Evolutionary conservation across 352 stramenopile genomes (phyloP), one percentile per base, ranked within the genome.

Genomic region (Pythium sp.): DNA sequence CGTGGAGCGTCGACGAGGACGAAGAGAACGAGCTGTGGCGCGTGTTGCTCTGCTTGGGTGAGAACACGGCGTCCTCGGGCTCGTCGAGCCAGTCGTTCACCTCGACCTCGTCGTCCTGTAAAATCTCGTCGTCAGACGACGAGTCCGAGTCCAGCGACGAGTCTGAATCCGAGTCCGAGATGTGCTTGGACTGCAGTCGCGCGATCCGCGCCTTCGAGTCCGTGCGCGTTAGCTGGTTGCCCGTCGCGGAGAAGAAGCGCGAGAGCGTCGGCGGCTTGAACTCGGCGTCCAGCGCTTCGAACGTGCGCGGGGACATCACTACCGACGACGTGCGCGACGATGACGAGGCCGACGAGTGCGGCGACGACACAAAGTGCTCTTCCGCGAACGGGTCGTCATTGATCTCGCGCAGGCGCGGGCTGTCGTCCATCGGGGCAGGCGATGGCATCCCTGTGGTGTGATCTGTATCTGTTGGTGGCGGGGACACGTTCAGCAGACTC

Each of bases 31-130:
- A 91, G 57, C 68, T 80, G 63, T 89, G 38, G 65, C 72, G 63
- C 69, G 72, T 38, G 69, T 70, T 24, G 59, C 47, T 38, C 69
- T 74, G 60, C 53, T 77, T 78, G 36, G 82, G 82, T 15, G 85
- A 84, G 49, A 89, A 68, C 41, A 91, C 69, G 0, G 80, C 80
- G 62, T 90, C 81, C 28, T 91, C 78, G 0, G 80, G 79, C 38
- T 92, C 86, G 71, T 91, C 86, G 22, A 93, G 84, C 86, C 86
- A 93, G 70, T 93, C 86, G 61, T 76, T 87, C 15, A 93, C 74
- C 56, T 82, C 71, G 3, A 89, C 60, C 24, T 91, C 86, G 32
- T 90, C 84, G 1, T 87, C 80, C 20, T 63, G 64, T 2, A 77
- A 26, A 22, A 77, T 46, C 22, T 80, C 76, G 57, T 80, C 76